Percentiles rank a stretch among this genome's conserved stretches.
phyloP scores from a whole-genome alignment of 169 alveolate genomes.

The Eimeria mitis region DNA sequence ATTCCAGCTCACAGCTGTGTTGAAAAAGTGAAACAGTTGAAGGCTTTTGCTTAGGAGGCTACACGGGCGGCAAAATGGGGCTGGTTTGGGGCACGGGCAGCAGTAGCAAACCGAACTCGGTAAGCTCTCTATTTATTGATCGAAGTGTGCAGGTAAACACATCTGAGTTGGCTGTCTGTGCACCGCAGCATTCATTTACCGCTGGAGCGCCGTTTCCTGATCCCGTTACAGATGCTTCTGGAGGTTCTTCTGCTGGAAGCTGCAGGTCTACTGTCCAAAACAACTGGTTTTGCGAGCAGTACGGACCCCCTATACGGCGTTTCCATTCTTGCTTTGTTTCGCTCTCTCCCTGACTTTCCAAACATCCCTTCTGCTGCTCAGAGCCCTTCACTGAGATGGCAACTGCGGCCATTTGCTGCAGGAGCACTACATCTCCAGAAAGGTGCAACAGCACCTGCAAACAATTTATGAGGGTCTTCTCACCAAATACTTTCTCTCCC shows the following conservation, averaged over 20 bases:
- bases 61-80: neutral
- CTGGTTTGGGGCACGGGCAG: neutral
- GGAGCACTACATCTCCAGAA: constrained; percentile 28
- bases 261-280: constrained; percentile 33
- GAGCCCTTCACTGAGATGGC: neutral
- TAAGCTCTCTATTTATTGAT: neutral
- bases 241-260: constrained; percentile 14
- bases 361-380: neutral
- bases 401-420: constrained; percentile 33
- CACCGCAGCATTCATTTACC: neutral
- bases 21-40: neutral
- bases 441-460: constrained; percentile 54
- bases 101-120: constrained; percentile 2
- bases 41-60: neutral
- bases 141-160: neutral
- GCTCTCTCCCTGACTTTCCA: neutral
- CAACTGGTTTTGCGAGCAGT: neutral
- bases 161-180: neutral
- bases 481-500: neutral
- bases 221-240: neutral
- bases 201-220: neutral
- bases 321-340: neutral
- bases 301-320: constrained; percentile 19
- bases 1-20: neutral
- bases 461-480: neutral